phyloP scores from a whole-genome alignment of 441 rosid genomes.

The Aquilaria agallochum region DNA sequence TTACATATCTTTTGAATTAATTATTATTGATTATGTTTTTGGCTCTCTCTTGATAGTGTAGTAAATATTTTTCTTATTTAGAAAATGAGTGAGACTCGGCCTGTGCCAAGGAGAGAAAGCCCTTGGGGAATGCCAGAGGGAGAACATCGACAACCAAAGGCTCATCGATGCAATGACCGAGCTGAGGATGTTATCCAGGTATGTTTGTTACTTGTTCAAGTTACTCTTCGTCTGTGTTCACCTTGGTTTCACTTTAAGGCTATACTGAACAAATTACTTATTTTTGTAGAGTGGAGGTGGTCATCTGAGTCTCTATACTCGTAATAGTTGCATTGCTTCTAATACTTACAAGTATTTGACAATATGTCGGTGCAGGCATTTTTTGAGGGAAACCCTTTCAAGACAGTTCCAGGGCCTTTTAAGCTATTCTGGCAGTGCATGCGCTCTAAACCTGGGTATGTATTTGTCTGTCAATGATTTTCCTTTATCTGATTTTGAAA shows the following conservation, averaged over 20 bases:
- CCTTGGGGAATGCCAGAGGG: constrained; percentile 89
- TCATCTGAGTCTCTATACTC: no score
- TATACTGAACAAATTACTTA: background rate
- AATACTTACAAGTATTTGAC: background rate
- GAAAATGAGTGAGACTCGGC: constrained; percentile 83
- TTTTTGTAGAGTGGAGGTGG: no score
- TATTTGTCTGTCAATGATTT: no score
- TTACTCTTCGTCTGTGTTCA: background rate
- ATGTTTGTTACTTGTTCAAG: background rate
- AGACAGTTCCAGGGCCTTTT: constrained; percentile 96
- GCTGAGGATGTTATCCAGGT: constrained; percentile 95
- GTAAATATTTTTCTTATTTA: no score
- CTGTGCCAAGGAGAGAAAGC: constrained; percentile 94
- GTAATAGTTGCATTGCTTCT: no score
- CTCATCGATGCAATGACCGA: constrained; percentile 98
- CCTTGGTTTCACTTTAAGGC: background rate
- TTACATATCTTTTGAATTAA: no score
- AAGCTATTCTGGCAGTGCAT: constrained; percentile 89
- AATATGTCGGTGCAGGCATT: constrained; percentile 53
- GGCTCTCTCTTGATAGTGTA: no score
- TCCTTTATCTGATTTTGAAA: background rate
- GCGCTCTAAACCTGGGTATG: constrained; percentile 98
- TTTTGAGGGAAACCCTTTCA: constrained; percentile 96
- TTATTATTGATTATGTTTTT: no score
- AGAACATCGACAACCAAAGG: constrained; percentile 78